These are phyloP conservation scores for Schoenoplectus triqueter DNA, from an alignment of 202 grass and related monocot species.

Conservation along the genomic window DNA sequence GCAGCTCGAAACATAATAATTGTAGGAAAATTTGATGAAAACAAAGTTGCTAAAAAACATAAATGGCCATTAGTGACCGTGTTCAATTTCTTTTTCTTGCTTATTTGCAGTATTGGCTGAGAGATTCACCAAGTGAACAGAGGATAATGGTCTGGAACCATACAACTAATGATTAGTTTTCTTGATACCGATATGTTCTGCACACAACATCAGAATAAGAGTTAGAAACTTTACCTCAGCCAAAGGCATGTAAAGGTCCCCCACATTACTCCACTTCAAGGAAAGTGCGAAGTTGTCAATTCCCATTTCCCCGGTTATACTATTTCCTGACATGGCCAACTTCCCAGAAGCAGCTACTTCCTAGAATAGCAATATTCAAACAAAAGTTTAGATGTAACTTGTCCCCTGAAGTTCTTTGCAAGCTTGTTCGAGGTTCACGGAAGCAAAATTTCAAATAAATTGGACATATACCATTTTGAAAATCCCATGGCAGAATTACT, in stretches of 20 bases:
- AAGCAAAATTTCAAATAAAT: constrained; percentile 26
- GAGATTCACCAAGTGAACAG: neutral
- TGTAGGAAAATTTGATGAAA: neutral
- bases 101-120: neutral
- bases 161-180: neutral
- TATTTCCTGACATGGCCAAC: constrained; percentile 65
- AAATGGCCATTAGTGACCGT: neutral
- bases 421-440: constrained; percentile 26
- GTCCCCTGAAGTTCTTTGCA: constrained; percentile 12
- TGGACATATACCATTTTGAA: neutral
- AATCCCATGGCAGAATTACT: constrained; percentile 20
- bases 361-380: constrained; percentile 41
- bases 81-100: neutral
- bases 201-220: neutral
- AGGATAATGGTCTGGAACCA: neutral
- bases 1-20: neutral
- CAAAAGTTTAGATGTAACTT: neutral
- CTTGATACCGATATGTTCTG: neutral
- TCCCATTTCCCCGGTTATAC: constrained; percentile 65
- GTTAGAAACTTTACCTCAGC: constrained; percentile 59
- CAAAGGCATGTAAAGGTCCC: constrained; percentile 85
- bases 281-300: constrained; percentile 75
- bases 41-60: neutral
- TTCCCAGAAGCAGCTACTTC: constrained; percentile 67
- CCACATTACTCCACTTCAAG: constrained; percentile 85